phyloP scores from a whole-genome alignment of 345 rosid genomes.

The Euphorbia peplus region DNA sequence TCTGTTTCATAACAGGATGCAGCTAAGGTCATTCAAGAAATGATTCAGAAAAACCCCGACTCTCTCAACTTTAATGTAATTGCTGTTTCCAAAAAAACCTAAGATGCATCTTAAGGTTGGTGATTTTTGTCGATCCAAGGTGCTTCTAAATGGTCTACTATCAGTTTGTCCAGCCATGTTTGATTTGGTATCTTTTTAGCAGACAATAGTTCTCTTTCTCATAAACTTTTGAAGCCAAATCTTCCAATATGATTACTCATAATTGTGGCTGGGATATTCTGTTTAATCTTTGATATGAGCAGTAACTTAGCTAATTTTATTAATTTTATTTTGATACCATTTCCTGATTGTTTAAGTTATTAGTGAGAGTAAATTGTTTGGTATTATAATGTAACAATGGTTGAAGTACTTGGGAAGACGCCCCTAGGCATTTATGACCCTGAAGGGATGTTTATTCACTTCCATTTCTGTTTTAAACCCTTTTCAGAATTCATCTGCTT shows the following conservation, averaged over 20 bases:
- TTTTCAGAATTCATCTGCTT: no score
- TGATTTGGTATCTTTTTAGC: background rate
- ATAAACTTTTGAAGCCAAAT: background rate
- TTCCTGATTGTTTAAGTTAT: background rate
- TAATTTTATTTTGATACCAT: background rate
- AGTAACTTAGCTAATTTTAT: background rate
- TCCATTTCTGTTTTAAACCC: no score
- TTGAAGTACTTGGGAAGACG: no score
- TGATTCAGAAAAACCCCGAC: slow-evolving; percentile 74
- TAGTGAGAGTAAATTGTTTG: background rate
- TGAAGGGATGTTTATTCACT: no score
- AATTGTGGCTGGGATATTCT: background rate
- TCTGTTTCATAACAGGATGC: slow-evolving; percentile 57
- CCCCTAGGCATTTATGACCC: no score
- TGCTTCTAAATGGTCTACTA: background rate
- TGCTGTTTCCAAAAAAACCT: slow-evolving; percentile 41
- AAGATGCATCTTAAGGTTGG: slow-evolving; percentile 10
- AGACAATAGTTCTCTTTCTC: background rate
- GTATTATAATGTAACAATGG: no score
- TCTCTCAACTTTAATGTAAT: slow-evolving; percentile 84
- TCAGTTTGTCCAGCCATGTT: slow-evolving; percentile 1
- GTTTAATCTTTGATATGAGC: no score
- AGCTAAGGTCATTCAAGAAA: slow-evolving; percentile 58
- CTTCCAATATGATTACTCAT: background rate
- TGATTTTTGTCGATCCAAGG: background rate